These are phyloP conservation scores for Chalciporus piperatoides DNA, from an alignment of 1,284 basidiomycete species.

Conservation along the genomic window DNA sequence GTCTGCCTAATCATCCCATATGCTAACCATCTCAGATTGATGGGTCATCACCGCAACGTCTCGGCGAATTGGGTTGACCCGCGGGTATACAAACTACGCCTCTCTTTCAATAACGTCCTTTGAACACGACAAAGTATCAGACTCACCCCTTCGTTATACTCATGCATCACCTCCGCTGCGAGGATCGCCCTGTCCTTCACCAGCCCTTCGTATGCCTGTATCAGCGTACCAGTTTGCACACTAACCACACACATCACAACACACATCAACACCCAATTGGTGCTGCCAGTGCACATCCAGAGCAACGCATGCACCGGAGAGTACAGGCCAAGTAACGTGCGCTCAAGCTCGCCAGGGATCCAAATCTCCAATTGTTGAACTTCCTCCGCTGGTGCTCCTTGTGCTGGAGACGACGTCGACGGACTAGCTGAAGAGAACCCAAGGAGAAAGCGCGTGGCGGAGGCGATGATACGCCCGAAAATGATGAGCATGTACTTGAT, in stretches of 20 bases:
- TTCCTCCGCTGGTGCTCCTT: conserved; percentile 40
- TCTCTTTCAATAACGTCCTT: conserved; percentile 1
- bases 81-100: conserved; percentile 75
- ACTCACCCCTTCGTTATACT: conserved; percentile 77
- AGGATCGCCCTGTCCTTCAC: conserved; percentile 76
- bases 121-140: not conserved
- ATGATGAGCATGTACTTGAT: conserved; percentile 24
- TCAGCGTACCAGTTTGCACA: conserved; percentile 49
- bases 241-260: conserved; percentile 62
- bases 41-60: conserved; percentile 85
- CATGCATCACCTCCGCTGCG: conserved; percentile 77
- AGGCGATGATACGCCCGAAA: conserved; percentile 48
- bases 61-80: conserved; percentile 67
- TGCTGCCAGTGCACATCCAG: conserved; percentile 65
- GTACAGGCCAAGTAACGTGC: conserved; percentile 67
- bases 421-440: conserved; percentile 52
- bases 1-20: conserved; percentile 14
- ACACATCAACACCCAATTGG: conserved; percentile 72
- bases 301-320: conserved; percentile 71
- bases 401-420: conserved; percentile 39
- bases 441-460: conserved; percentile 63
- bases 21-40: conserved; percentile 68
- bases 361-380: conserved; percentile 75
- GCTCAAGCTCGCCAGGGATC: conserved; percentile 70
- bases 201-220: conserved; percentile 49